Evolutionary conservation across 306 rosid genomes (phyloP).

Genomic region (Cotoneaster glaucophyllus): DNA sequence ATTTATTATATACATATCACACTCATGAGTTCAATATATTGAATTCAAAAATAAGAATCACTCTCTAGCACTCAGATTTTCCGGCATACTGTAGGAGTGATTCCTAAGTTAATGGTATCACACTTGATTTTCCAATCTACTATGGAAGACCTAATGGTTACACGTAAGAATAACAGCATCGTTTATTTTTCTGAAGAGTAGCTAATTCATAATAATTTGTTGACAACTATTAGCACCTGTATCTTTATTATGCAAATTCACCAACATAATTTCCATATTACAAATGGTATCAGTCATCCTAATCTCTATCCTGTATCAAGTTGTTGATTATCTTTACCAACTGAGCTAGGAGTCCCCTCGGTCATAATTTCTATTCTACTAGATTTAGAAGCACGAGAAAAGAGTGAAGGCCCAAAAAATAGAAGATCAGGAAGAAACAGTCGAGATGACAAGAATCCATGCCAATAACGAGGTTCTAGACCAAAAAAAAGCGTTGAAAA

Average conservation of each 20-base stretch:
- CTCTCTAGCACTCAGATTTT: no score
- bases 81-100: no score
- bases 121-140: no score
- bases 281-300: slow-evolving; percentile 27
- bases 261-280: slow-evolving; percentile 40
- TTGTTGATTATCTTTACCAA: slow-evolving; percentile 89
- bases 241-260: slow-evolving; percentile 23
- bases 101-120: no score
- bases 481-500: slow-evolving; percentile 88
- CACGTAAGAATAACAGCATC: neutral
- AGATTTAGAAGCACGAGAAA: slow-evolving; percentile 82
- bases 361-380: slow-evolving; percentile 92
- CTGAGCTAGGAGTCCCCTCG: slow-evolving; percentile 89
- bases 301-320: slow-evolving; percentile 74
- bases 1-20: no score
- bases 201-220: neutral
- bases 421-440: slow-evolving; percentile 80
- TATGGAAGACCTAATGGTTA: neutral
- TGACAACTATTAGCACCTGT: slow-evolving; percentile 18
- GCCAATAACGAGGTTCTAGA: slow-evolving; percentile 95
- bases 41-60: no score
- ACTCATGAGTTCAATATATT: no score
- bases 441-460: slow-evolving; percentile 92
- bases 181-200: neutral
- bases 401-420: slow-evolving; percentile 76